phyloP scores from a whole-genome alignment of 345 rosid genomes.

The Streptanthus diversifolius region DNA sequence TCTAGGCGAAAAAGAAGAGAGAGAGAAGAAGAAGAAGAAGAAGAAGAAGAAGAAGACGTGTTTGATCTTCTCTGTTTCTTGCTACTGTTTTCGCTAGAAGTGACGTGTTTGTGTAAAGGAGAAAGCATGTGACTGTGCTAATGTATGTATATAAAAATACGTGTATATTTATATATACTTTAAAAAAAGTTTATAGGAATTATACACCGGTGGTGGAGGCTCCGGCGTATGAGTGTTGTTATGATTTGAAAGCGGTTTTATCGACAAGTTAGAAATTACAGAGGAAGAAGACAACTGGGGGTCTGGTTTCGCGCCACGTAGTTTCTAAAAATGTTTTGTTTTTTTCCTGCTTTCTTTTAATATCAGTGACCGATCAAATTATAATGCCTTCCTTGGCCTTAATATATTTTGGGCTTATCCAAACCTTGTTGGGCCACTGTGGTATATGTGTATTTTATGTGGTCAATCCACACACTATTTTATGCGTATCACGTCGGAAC shows the following conservation, averaged over 20 bases:
- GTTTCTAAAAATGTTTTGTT: neutral
- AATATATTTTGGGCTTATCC: neutral
- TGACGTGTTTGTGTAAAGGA: slow-evolving; percentile 24
- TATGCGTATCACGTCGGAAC: slow-evolving; percentile 33
- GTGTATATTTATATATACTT: neutral
- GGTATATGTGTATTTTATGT: too few species aligned
- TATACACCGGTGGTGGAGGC: slow-evolving; percentile 19
- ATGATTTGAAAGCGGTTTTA: slow-evolving; percentile 24
- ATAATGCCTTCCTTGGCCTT: neutral
- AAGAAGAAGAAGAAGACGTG: slow-evolving; percentile 16
- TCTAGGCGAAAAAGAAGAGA: neutral
- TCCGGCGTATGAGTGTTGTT: neutral
- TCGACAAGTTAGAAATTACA: neutral
- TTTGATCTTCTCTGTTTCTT: slow-evolving; percentile 27
- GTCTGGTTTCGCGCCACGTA: slow-evolving; percentile 25
- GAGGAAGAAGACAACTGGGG: slow-evolving; percentile 28
- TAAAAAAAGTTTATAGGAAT: neutral
- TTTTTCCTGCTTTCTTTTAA: neutral
- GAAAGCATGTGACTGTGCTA: slow-evolving; percentile 21
- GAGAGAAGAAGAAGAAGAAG: neutral
- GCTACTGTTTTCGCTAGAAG: slow-evolving; percentile 3
- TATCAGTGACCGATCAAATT: neutral
- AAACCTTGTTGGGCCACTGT: neutral
- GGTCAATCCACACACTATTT: slow-evolving; percentile 1
- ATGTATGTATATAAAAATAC: neutral